Evolutionary conservation across 148 eudicot species (phyloP).

Genomic region (Amaranthus palmeri): DNA sequence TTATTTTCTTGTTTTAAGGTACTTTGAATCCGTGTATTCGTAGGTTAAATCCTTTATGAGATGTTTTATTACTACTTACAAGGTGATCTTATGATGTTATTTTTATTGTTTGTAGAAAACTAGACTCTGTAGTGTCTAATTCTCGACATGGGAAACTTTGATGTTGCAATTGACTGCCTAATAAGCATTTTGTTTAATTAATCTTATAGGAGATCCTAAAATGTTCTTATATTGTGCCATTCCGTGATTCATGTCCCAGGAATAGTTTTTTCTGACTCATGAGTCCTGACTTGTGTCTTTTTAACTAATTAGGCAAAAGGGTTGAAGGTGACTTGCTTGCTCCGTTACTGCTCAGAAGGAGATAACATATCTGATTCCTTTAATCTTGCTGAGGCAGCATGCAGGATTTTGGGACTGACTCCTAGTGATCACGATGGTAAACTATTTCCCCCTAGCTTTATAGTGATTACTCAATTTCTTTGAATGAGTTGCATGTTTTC

Average conservation of each 20-base stretch:
- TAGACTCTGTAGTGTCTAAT: not conserved
- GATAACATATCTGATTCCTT: conserved; percentile 89
- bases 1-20: conserved; percentile 95
- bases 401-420: conserved; percentile 44
- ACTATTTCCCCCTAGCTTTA: conserved; percentile 5
- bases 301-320: conserved; percentile 68
- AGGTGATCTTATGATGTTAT: not conserved
- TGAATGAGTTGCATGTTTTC: not conserved
- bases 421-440: conserved; percentile 43
- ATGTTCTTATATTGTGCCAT: not conserved
- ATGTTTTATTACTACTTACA: not conserved
- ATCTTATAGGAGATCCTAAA: not conserved
- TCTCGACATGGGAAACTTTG: not conserved
- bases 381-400: conserved; percentile 72
- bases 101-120: not conserved
- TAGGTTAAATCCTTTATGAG: not conserved
- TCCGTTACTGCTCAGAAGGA: conserved; percentile 97
- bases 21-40: conserved; percentile 13
- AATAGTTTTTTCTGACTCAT: not conserved
- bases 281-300: not conserved
- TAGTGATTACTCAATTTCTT: not conserved
- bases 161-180: not conserved
- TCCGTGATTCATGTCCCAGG: not conserved
- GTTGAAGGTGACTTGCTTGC: conserved; percentile 84
- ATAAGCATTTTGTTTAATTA: not conserved